Conservation (phyloP, 2,329 filamentous ascomycete genomes). For the Ophiocordyceps camponoti-leonardi region DNA sequence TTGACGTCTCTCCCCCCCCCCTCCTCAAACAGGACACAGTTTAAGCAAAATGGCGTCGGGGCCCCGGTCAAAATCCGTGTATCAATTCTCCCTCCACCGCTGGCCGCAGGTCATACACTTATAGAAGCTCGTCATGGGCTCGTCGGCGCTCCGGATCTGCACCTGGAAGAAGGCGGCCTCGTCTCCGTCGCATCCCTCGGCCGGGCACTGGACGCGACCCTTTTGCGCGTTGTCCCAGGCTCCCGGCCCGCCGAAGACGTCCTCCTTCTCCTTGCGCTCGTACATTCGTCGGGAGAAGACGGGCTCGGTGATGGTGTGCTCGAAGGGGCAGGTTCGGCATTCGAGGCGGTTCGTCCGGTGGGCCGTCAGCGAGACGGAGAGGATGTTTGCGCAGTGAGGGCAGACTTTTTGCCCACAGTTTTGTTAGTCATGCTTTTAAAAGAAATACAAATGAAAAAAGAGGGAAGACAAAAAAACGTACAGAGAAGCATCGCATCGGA, state of each 20-base stretch:
- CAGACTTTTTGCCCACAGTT: too few relatives aligned
- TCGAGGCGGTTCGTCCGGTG: slow-evolving; percentile 65
- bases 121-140: slow-evolving; percentile 95
- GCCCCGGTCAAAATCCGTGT: too few relatives aligned
- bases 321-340: slow-evolving; percentile 89
- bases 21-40: too few relatives aligned
- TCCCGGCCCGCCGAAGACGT: slow-evolving; percentile 72
- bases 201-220: slow-evolving; percentile 65
- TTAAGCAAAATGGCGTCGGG: too few relatives aligned
- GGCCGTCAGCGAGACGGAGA: slow-evolving; percentile 49
- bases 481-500: slow-evolving; percentile 54
- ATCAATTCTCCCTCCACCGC: slow-evolving; percentile 48
- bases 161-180: slow-evolving; percentile 92
- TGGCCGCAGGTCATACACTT: slow-evolving; percentile 58
- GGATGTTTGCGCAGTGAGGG: slow-evolving; percentile 68
- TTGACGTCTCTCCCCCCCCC: too few relatives aligned
- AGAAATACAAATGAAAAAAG: too few relatives aligned
- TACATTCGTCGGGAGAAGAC: slow-evolving; percentile 74
- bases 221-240: slow-evolving; percentile 89
- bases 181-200: slow-evolving; percentile 61
- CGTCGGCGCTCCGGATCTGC: slow-evolving; percentile 94
- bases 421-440: too few relatives aligned
- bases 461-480: slow-evolving; percentile 16
- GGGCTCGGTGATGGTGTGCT: slow-evolving; percentile 62
- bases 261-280: slow-evolving; percentile 75